These are phyloP conservation scores for Rhipidocladum racemiflorum DNA, from an alignment of 176 grass and related monocot genomes.

Conservation along the genomic window DNA sequence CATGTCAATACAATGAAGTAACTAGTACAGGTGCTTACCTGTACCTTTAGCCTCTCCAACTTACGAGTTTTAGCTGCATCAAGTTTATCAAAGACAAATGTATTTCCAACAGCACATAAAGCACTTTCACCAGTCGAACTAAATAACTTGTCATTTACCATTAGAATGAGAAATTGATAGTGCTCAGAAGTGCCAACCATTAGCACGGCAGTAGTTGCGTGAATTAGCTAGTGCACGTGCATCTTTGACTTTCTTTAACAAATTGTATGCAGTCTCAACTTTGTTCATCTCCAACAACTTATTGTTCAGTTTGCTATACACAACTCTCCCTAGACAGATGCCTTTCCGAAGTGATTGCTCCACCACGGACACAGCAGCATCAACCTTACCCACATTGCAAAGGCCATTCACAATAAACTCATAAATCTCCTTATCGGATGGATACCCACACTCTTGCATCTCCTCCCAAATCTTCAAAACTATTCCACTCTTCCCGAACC, in stretches of 20 bases:
- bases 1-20: neutral
- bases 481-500: constrained; percentile 71
- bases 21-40: neutral
- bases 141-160: neutral
- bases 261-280: constrained; percentile 72
- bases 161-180: neutral
- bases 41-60: neutral
- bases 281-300: constrained; percentile 83
- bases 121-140: neutral
- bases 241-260: constrained; percentile 68
- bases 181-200: constrained; percentile 74
- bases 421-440: constrained; percentile 72
- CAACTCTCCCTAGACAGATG: constrained; percentile 58
- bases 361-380: constrained; percentile 71
- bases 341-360: constrained; percentile 75
- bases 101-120: neutral
- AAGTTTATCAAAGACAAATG: neutral
- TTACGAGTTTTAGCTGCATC: neutral
- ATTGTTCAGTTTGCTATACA: constrained; percentile 81
- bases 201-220: constrained; percentile 66
- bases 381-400: constrained; percentile 83
- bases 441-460: constrained; percentile 63
- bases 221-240: constrained; percentile 51
- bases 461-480: constrained; percentile 81
- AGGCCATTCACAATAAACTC: constrained; percentile 87